Evolutionary conservation across 2,329 filamentous ascomycete species (phyloP).

Genomic region (Cercospora brassicicola): DNA sequence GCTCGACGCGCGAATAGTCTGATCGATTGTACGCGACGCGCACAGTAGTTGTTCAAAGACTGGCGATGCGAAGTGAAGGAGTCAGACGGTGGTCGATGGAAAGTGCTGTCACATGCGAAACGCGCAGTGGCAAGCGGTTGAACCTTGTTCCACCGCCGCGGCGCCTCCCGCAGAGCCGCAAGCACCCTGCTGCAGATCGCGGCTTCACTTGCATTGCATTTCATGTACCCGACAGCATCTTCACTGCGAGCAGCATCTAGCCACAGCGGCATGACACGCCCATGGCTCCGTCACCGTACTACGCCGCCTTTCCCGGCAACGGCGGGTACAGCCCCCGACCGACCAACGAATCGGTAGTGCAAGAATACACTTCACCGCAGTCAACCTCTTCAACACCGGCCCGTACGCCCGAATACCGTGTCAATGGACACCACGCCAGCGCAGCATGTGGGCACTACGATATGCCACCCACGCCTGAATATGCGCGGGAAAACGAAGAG

Average conservation of each 20-base stretch:
- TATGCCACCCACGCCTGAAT: slow-evolving; percentile 40
- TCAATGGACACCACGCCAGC: not conserved
- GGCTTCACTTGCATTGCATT: not conserved
- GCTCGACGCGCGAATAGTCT: not conserved
- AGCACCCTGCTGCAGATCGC: not conserved
- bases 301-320: slow-evolving; percentile 5
- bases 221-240: not conserved
- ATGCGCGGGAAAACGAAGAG: slow-evolving; percentile 53
- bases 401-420: slow-evolving; percentile 6
- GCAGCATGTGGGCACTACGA: slow-evolving; percentile 13
- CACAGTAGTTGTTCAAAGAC: not conserved
- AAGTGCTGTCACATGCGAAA: slow-evolving; percentile 21
- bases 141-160: not conserved
- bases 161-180: slow-evolving; percentile 1
- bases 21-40: not conserved
- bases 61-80: slow-evolving; percentile 2
- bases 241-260: not conserved
- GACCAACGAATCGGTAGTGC: slow-evolving; percentile 11
- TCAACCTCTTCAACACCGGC: slow-evolving; percentile 1
- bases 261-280: not conserved
- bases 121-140: slow-evolving; percentile 5
- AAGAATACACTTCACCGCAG: slow-evolving; percentile 7
- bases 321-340: slow-evolving; percentile 7
- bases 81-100: slow-evolving; percentile 13
- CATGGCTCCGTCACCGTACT: slow-evolving; percentile 10